Base-by-base conservation (phyloP, 1,284 basidiomycete species). In the Pseudozyma sp. region DNA sequence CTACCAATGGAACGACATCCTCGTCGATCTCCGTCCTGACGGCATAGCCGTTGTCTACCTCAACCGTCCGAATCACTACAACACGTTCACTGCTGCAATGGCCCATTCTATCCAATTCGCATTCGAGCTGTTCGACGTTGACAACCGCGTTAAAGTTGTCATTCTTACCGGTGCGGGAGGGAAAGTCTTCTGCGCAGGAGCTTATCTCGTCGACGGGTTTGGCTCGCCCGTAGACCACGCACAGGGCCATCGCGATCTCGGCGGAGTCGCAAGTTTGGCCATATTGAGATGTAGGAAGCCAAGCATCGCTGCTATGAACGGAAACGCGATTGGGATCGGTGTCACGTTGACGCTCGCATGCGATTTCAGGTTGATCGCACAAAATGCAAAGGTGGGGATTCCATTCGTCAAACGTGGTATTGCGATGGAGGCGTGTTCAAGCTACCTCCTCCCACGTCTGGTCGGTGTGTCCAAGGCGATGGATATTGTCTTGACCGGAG, bases 371-470 rank as follows among this genome's bases (percentile, higher is more conserved):
- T 19, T 78, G 38, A 52, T 74, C 9, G 65, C 69, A 0, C 56
- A 75, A 0, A 70, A 60, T 21, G 78, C 80, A 18, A 81, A 80
- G 38, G 61, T 81, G 12, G 80, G 59, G 2, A 70, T 79, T n/a
- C 78, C 79, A 1, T 81, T 81, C 35, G 67, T 66, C 3, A 77
- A 81, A 53, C 36, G 80, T 9, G 80, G 80, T 6, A 81, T 81
- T 31, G 67, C 80, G 3, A 70, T 79, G 57, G 80, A 81, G 43
- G 80, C 77, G 4, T 65, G 59, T 16, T 73, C 65, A 18, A 58
- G 59, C 5, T 81, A 75, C 62, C 52, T 78, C 8, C 55, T 81
- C 1, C 80, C 80, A 11, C 35, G 74, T 2, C 54, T 81, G 10
- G 58, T 81, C 3, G 80, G 80, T 14, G 62, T 62, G 12, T 52